phyloP scores from a whole-genome alignment of 331 rosid species.

The Quercus lobata region DNA sequence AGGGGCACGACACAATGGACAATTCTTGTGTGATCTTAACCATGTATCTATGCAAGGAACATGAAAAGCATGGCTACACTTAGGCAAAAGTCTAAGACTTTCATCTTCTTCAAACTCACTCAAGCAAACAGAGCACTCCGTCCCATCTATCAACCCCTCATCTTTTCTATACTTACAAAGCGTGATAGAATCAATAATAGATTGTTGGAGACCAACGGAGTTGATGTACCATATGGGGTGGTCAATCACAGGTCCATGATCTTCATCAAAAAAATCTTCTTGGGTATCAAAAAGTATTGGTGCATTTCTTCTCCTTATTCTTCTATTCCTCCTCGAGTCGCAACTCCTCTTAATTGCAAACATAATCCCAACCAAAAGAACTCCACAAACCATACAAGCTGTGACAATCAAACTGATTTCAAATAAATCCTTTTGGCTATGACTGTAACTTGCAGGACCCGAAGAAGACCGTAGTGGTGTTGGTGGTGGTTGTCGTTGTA shows the following conservation, averaged over 20 bases:
- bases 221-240: constrained; percentile 59
- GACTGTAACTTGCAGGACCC: too few species aligned
- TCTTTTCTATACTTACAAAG: constrained; percentile 46
- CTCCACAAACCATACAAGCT: constrained; percentile 14
- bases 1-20: constrained; percentile 83
- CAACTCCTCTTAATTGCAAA: constrained; percentile 5
- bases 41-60: constrained; percentile 75
- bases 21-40: constrained; percentile 66
- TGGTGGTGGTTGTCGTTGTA: neutral
- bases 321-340: constrained; percentile 15
- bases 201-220: constrained; percentile 51
- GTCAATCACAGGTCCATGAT: constrained; percentile 22
- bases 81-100: constrained; percentile 61
- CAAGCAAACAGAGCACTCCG: constrained; percentile 80
- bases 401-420: neutral
- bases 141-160: constrained; percentile 61
- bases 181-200: constrained; percentile 61
- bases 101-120: constrained; percentile 70
- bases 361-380: constrained; percentile 7
- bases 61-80: constrained; percentile 83
- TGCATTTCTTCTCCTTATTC: constrained; percentile 2
- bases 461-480: accelerated
- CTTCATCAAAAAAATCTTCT: constrained; percentile 33
- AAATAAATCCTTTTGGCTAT: neutral
- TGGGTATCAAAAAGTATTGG: constrained; percentile 36